phyloP scores from a whole-genome alignment of 768 basidiomycete genomes.

The Pulveroboletus ravenelii region DNA sequence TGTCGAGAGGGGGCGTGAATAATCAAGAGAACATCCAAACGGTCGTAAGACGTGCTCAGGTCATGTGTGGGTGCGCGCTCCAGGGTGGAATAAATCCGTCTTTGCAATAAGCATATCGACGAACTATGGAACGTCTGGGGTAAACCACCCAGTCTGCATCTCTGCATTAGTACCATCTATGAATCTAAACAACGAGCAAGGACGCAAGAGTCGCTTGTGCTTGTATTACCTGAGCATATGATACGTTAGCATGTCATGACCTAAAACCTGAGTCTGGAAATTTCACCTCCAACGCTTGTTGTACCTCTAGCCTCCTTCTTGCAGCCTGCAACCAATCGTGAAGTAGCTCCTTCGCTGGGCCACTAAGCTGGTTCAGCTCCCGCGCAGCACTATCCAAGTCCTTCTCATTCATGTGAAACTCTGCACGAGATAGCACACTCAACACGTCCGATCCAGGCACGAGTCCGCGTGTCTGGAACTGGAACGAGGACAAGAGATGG shows the following conservation, averaged over 20 bases:
- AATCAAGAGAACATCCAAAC: constrained; percentile 53
- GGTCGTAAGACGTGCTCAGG: constrained; percentile 79
- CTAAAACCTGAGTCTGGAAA: background rate
- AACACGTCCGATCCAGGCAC: constrained; percentile 73
- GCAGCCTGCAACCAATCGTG: constrained; percentile 92
- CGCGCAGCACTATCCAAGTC: constrained; percentile 79
- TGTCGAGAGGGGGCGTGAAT: constrained; percentile 39
- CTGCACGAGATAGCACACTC: constrained; percentile 83
- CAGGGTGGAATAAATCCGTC: constrained; percentile 2
- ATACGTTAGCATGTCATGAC: constrained; percentile 9
- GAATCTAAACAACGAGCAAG: constrained; percentile 61
- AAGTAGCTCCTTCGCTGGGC: constrained; percentile 68
- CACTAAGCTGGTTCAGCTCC: constrained; percentile 87
- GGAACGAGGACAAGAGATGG: constrained; percentile 65
- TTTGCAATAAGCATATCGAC: background rate
- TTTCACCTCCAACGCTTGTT: constrained; percentile 82
- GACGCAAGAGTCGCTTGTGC: constrained; percentile 81
- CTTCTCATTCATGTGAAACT: constrained; percentile 87
- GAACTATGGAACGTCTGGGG: background rate
- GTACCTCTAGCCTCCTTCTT: constrained; percentile 79
- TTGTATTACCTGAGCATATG: constrained; percentile 59
- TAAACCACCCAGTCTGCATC: constrained; percentile 22
- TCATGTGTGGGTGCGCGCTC: constrained; percentile 81
- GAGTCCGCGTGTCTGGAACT: constrained; percentile 77
- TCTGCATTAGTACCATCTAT: constrained; percentile 8